A percentile compares a stretch with the other conserved stretches of the same genome.
Conservation (phyloP, 345 rosid species). For the Pugionium cornutum region DNA sequence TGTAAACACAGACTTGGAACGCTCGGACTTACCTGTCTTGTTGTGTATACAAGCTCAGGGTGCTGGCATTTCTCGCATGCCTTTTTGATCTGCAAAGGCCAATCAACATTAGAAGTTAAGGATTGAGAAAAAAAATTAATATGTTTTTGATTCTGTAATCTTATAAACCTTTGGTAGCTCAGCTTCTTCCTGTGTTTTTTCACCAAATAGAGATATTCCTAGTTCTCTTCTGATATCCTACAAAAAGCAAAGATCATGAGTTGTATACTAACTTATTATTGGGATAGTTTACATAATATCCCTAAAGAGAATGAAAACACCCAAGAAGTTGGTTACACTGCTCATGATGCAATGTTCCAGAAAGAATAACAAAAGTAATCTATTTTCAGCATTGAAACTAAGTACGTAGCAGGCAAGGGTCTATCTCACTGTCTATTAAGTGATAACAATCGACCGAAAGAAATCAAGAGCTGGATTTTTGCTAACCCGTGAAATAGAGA, state of each 20-base stretch:
- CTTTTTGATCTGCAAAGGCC: conserved; percentile 37
- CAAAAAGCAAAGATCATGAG: not conserved
- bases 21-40: conserved; percentile 34
- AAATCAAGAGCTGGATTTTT: conserved; percentile 5
- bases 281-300: not conserved
- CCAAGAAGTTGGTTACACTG: not conserved
- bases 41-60: conserved; percentile 43
- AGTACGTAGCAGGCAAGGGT: not conserved
- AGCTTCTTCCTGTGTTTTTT: conserved; percentile 27
- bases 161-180: conserved; percentile 40
- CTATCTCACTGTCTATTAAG: not conserved
- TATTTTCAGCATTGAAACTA: not conserved
- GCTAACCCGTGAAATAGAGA: conserved; percentile 1
- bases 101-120: not conserved
- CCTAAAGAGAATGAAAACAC: not conserved
- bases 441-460: not conserved
- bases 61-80: conserved; percentile 43
- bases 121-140: not conserved
- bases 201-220: conserved; percentile 36
- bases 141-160: not conserved
- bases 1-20: not conserved
- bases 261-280: not conserved
- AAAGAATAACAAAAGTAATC: conserved; percentile 10
- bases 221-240: conserved; percentile 43
- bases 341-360: conserved; percentile 8